Base-by-base conservation (phyloP, 2,329 filamentous ascomycete genomes). In the Bertia moriformis region DNA sequence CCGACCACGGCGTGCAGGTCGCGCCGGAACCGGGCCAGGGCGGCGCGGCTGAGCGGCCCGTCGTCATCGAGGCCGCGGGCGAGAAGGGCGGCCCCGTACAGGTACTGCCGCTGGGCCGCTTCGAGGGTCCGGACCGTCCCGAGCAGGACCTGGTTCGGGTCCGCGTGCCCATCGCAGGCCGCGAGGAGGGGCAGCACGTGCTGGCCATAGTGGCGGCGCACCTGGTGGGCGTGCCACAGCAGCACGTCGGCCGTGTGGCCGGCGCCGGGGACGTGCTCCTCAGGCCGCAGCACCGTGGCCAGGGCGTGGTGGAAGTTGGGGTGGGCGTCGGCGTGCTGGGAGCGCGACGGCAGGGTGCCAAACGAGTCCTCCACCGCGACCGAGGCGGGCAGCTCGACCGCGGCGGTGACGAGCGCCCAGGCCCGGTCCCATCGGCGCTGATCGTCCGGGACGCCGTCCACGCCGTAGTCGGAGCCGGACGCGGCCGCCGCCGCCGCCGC, bases 1-100 rank as follows among this genome's bases (percentile, higher is more conserved):
- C 71, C 69, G 44, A 83, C 67, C 17, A 82, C 63, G 17, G 77
- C 73, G 48, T 80, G 69, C 10, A 83, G 54, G 44, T 83, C 77
- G 38, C 68, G 60, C 14, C 61, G 63, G 48, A 84, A 81, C 41
- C 51, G 51, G 20, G 53, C 51, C n/a, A n/a, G n/a, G 36, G 56
- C 53, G 40, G 57, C 61, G 18, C 51, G 47, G 20, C 50, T 53
- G 35, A 53, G 52, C 18, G 48, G 44, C 32, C 46, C 41, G 14
- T 42, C 42, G 13, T 56, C 54, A 10, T 61, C 53, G 45, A 70
- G 61, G 15, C 63, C 68, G 41, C 65, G 61, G 20, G 64, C 49
- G 38, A 79, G 62, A 38, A 71, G 57, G 7, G 62, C 61, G 41
- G 78, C 51, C 2, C 71, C 69, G 48, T 67, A 67, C 14, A 68